Evolutionary conservation across 1,284 basidiomycete species (phyloP).

Genomic region (Fistulina hepatica): DNA sequence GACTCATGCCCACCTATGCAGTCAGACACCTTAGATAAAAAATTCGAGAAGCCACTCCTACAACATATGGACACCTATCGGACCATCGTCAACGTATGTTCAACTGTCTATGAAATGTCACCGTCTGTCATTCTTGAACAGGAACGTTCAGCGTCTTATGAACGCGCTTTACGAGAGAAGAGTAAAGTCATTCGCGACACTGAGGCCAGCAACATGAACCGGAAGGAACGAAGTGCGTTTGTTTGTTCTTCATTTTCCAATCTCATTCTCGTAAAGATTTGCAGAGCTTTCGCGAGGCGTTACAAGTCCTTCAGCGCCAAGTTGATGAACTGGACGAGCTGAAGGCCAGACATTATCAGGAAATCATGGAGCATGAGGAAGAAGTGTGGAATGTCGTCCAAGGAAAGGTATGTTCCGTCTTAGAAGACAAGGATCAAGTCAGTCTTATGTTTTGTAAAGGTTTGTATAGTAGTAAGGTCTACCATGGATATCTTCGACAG

Average conservation of each 20-base stretch:
- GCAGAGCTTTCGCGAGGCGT: slow-evolving; percentile 77
- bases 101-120: background rate
- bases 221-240: slow-evolving; percentile 69
- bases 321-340: slow-evolving; percentile 81
- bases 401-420: slow-evolving; percentile 46
- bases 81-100: slow-evolving; percentile 55
- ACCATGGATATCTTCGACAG: slow-evolving; percentile 76
- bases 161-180: slow-evolving; percentile 70
- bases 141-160: slow-evolving; percentile 74
- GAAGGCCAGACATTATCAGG: slow-evolving; percentile 72
- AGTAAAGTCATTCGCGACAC: slow-evolving; percentile 80
- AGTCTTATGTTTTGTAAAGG: slow-evolving; percentile 25
- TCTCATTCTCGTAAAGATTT: slow-evolving; percentile 43
- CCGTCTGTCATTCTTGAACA: slow-evolving; percentile 22
- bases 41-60: slow-evolving; percentile 82
- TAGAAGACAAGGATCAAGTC: background rate
- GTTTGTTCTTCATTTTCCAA: slow-evolving; percentile 7
- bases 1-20: slow-evolving; percentile 20
- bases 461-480: slow-evolving; percentile 66
- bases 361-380: slow-evolving; percentile 88
- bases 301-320: slow-evolving; percentile 74
- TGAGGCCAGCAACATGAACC: slow-evolving; percentile 81
- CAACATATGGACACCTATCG: slow-evolving; percentile 79
- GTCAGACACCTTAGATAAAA: slow-evolving; percentile 81
- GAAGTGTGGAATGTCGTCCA: slow-evolving; percentile 88